Percentiles rank a stretch among this genome's conserved stretches.
These are phyloP conservation scores for Zea mays DNA, from an alignment of 176 grass and related monocot genomes.

Conservation along the genomic window Zm-B73-REFERENCE-NAM-5.0 NC_050105.1:13674501-13675000, in stretches of 20 bases:
- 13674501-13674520: slow-evolving; percentile 81
- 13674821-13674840: neutral
- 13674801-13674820: neutral
- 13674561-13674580: slow-evolving; percentile 89
- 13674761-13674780: slow-evolving; percentile 2
- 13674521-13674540: slow-evolving; percentile 62
- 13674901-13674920: neutral
- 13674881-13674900: neutral
- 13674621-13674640: neutral
- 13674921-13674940: neutral
- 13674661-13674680: neutral
- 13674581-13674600: neutral
- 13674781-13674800: neutral
- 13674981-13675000: neutral
- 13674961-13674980: neutral
- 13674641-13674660: neutral
- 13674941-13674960: neutral
- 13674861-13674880: neutral
- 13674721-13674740: slow-evolving; percentile 19
- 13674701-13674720: slow-evolving; percentile 21
- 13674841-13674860: slow-evolving; percentile 5
- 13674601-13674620: too few relatives aligned
- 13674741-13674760: slow-evolving; percentile 15
- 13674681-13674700: neutral
- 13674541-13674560: slow-evolving; percentile 91